Conservation (phyloP, 495 filamentous ascomycete species). For the Daldinia bambusicola region DNA sequence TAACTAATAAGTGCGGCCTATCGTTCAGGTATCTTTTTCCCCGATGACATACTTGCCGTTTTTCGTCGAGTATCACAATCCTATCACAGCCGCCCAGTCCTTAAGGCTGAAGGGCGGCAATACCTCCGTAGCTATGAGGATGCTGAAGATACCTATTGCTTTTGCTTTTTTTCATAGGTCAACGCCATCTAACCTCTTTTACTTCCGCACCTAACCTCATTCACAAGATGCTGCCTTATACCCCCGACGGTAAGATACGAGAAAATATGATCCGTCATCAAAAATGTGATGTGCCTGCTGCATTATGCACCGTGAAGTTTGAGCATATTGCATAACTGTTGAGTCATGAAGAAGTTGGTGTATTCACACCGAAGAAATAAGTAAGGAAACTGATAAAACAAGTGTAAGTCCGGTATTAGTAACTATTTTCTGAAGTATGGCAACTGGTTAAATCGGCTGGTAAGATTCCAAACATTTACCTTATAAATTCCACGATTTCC, state of each 20-base stretch:
- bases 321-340: background rate
- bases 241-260: conserved; percentile 10
- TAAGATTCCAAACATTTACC: background rate
- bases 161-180: conserved; percentile 26
- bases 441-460: background rate
- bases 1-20: background rate
- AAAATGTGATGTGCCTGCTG: background rate
- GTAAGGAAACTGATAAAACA: background rate
- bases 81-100: background rate
- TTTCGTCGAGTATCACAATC: background rate
- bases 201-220: background rate
- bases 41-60: background rate
- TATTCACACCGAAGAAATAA: background rate
- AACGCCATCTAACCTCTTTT: conserved; percentile 3
- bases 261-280: conserved; percentile 10
- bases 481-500: background rate
- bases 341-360: no score
- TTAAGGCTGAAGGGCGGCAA: conserved; percentile 15
- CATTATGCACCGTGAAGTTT: background rate
- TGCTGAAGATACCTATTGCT: background rate
- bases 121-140: background rate
- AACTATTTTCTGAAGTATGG: background rate
- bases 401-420: background rate
- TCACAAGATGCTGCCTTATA: background rate
- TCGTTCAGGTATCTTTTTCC: conserved; percentile 9